Base-by-base conservation (phyloP, 352 stramenopile species). In the Phytophthora megakarya region DNA sequence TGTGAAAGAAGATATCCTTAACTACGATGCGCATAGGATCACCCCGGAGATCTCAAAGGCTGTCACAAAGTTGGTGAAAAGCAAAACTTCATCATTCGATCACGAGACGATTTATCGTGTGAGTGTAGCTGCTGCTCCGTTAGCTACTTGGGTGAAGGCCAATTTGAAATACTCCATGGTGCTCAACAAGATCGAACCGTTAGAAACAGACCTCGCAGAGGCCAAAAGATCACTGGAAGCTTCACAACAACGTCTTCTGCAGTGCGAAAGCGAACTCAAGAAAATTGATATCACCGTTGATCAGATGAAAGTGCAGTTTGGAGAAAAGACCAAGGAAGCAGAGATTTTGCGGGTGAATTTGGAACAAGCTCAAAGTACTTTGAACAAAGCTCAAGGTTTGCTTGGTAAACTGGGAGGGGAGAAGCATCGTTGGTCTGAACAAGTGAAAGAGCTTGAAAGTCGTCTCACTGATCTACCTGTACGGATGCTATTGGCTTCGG, bases 1-100 rank as follows among this genome's bases (percentile, higher is more conserved):
- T 1, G 94, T 99, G 5, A 98, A 98, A 58, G 96, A 98, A 39
- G 91, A 99, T 28, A 98, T 99, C 55, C 75, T 98, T 5, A 98
- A 98, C 72, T 99, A 96, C 48, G 95, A 99, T 42, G 90, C 94
- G 4, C 87, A 91, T 25, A 77, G 85, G 0, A 98, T 99, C 61
- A 96, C 86, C 1, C 75, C 83, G 0, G 92, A 97, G 13, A 95
- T 98, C 21, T 90, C 86, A 13, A 95, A 95, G 28, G 73, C 95
- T 7, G 96, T 98, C 22, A 90, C 75, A 40, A 98, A 98, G 40
- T 69, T 98, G 1, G 74, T 99, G 8, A 97, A 97, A 65, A 93
- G 83, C 50, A 98, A 98, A 75, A 75, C 85, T 0, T 81, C 86
- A 0, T 97, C 88, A 6, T 99, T 99, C 57, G 95, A 99, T 30